Evolutionary conservation across 2,329 filamentous ascomycete genomes (phyloP).

Genomic region (Ceratocystis alfenasii): DNA sequence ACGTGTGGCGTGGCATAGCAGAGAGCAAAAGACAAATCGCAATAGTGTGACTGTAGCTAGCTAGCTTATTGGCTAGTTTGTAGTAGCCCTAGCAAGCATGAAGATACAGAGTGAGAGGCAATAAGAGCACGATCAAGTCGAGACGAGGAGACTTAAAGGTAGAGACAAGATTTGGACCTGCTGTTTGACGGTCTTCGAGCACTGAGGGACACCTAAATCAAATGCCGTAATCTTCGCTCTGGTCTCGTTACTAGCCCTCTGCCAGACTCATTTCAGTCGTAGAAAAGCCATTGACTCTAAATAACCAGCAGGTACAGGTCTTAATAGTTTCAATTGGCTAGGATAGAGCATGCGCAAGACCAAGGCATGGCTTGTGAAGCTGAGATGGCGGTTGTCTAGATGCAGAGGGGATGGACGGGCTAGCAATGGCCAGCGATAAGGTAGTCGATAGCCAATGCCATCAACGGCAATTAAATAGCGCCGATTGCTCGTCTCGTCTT

Average conservation of each 20-base stretch:
- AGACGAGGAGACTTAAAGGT: no score
- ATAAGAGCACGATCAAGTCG: no score
- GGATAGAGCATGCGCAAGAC: not conserved
- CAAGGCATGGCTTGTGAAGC: not conserved
- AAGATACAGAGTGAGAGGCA: not conserved
- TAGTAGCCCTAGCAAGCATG: not conserved
- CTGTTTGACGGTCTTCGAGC: no score
- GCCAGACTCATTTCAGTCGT: no score
- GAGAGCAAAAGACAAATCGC: conserved; percentile 6
- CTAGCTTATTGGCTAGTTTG: not conserved
- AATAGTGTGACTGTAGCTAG: not conserved
- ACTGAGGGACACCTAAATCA: no score
- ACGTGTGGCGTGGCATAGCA: not conserved
- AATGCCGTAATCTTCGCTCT: no score
- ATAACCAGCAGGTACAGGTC: no score
- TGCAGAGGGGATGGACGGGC: not conserved
- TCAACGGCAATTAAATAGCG: not conserved
- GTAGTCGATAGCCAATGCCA: not conserved
- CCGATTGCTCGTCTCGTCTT: not conserved
- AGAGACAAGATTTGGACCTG: no score
- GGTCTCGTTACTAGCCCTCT: no score
- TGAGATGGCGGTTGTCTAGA: not conserved
- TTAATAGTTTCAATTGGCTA: no score
- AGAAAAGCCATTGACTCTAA: no score
- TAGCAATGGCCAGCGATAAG: not conserved